phyloP scores from a whole-genome alignment of 176 grass and related monocot species.

The Triticum aestivum region IWGSC_CS_RefSeq_v2.1 NC_057814.1:575837993-575838492 shows the following conservation, averaged over 20 bases:
- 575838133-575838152: conserved; percentile 59
- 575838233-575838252: neutral
- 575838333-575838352: conserved; percentile 15
- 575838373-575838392: conserved; percentile 50
- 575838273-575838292: neutral
- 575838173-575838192: conserved; percentile 19
- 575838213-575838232: conserved; percentile 14
- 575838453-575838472: conserved; percentile 40
- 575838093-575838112: conserved; percentile 83
- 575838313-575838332: conserved; percentile 15
- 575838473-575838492: conserved; percentile 7
- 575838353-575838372: neutral
- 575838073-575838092: conserved; percentile 91
- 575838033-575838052: neutral
- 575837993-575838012: neutral
- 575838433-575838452: conserved; percentile 95
- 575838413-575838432: conserved; percentile 90
- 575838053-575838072: conserved; percentile 34
- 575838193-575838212: neutral
- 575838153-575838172: conserved; percentile 53
- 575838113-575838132: conserved; percentile 61
- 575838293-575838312: neutral
- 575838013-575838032: neutral
- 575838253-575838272: neutral
- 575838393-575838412: conserved; percentile 89